Evolutionary conservation across 257 asterid species (phyloP), one percentile per base, ranked within the genome.

Genomic region (Capsicum pubescens): DNA sequence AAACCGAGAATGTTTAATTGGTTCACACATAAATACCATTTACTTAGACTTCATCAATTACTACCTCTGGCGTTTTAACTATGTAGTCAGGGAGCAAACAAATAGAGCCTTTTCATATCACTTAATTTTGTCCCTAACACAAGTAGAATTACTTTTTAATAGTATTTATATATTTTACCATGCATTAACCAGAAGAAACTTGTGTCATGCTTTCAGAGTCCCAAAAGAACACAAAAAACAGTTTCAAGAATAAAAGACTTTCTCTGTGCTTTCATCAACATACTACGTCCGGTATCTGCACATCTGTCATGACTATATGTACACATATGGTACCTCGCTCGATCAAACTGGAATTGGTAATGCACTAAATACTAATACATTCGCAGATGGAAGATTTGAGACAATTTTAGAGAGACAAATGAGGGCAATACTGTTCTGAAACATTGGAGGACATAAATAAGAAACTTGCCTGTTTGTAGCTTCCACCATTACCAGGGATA

Each of bases 401-500:
- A 74, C 39, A 50, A 50, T 72, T 35, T 19, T 48, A 19, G 42
- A 21, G 35, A 74, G 46, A 12, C 1, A 21, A 21, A 50, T 50
- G 61, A 74, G 50, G 81, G 21, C 7, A 50, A 50, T 74, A 50
- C 21, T 77, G 15, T 77, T 54, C 15, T 35, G 60, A 74, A 60
- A 60, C n/a, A 54, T 55, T 63, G 59, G 50, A 36, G 54, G 67
- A 82, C 13, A 15, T 78, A 19, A 86, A 21, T 55, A 26, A 84
- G 82, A 68, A 57, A 83, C 92, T 91, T 87, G 87, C 99, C 99
- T 97, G 99, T 87, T 95, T 97, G 94, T 93, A 93, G 94, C 99
- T 97, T 83, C 99, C 99, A 60, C 99, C 95, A 84, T 97, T 97
- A 61, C 99, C 99, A 79, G 99, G 99, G 83, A 97, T 93, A 68